Evolutionary conservation across 495 filamentous ascomycete species (phyloP).

Genomic region (Glarea lozoyensis): DNA sequence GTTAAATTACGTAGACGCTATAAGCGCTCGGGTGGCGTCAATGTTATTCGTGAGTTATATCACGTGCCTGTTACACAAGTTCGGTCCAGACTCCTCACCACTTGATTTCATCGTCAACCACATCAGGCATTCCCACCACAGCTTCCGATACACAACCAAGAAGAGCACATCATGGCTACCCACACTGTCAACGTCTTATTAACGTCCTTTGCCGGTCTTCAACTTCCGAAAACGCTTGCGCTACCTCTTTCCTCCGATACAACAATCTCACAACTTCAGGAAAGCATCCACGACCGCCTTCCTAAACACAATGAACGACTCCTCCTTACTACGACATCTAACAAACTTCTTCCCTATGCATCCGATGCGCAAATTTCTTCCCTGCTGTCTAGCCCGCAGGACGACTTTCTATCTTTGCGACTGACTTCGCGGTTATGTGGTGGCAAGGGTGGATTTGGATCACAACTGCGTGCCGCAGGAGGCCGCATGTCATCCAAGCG

Average conservation of each 20-base stretch:
- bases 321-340: conserved; percentile 73
- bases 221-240: conserved; percentile 67
- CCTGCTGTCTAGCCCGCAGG: conserved; percentile 36
- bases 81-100: no score
- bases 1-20: no score
- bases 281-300: conserved; percentile 53
- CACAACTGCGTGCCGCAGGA: conserved; percentile 90
- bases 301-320: conserved; percentile 49
- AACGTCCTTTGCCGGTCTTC: conserved; percentile 73
- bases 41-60: no score
- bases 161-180: conserved; percentile 32
- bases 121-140: no score
- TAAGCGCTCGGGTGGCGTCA: no score
- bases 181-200: conserved; percentile 70
- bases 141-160: no score
- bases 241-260: conserved; percentile 59
- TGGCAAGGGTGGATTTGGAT: conserved; percentile 96
- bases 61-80: no score
- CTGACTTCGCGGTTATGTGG: conserved; percentile 68
- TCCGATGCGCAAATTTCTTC: conserved; percentile 41
- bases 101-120: no score
- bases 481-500: conserved; percentile 94
- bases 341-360: conserved; percentile 50
- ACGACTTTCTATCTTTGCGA: conserved; percentile 71
- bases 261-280: conserved; percentile 55